Evolutionary conservation across 2,329 filamentous ascomycete species (phyloP), one percentile per base, ranked within the genome.

Genomic region (Mycosphaerelloides madeirae): DNA sequence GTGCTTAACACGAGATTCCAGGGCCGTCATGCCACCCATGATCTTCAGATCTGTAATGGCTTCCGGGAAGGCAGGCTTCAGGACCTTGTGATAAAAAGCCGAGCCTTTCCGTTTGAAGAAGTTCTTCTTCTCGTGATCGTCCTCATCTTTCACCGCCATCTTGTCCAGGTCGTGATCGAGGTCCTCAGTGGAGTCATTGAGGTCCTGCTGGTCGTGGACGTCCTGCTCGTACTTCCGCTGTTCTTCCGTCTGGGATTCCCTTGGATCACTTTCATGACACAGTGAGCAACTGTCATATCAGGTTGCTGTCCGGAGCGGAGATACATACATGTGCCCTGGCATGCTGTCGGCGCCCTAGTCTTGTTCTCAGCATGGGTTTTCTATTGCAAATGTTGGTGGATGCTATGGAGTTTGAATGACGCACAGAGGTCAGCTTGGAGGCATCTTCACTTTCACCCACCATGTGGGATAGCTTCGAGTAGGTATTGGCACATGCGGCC

Each of bases 11-110:
- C 48, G 45, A n/a, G 44, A 46, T 33, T 60, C 51, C 4, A 60
- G 48, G 5, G 52, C 50, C 8, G 54, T 52, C 41, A 60, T 50
- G 12, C 54, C 54, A 16, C 46, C 40, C 50, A 60, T 54, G 34
- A 60, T 60, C 44, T 57, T 61, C 43, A 57, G 36, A 32, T 60
- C 58, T 22, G 48, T 45, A 28, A 57, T 58, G 34, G 55, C 56
- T 43, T 59, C 55, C n/a, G 55, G 58, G 33, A 58, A 59, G 9
- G 53, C 52, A 3, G 53, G 49, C 38, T 52, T 56, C 44, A 58
- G 36, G 31, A 50, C 46, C 34, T 51, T 55, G 36, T 54, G 46
- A 40, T 51, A 61, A 28, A 55, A 58, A 14, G 49, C 35, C 52
- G 25, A 34, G 19, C 41, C 12, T 43, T 55, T 53, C 25, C 42